Evolutionary conservation across 495 filamentous ascomycete species (phyloP).

Genomic region (Podospora conica): DNA sequence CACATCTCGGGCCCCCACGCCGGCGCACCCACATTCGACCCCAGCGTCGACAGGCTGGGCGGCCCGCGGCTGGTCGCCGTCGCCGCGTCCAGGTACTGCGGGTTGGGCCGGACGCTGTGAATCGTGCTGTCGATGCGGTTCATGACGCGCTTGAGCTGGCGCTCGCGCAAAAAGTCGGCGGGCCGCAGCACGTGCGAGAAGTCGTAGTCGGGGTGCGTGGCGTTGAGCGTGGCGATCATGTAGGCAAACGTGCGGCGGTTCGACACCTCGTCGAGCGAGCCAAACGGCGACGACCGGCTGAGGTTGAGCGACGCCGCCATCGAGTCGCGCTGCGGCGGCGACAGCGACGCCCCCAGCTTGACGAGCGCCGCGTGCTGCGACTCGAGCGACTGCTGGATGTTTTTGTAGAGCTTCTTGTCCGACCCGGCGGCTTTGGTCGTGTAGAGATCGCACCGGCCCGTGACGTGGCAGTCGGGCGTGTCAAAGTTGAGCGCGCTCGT

Average conservation of each 20-base stretch:
- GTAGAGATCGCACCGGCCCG: constrained; percentile 91
- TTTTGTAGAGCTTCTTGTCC: constrained; percentile 95
- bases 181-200: constrained; percentile 87
- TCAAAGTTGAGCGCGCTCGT: constrained; percentile 89
- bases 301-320: constrained; percentile 61
- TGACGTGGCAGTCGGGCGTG: constrained; percentile 81
- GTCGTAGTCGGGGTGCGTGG: constrained; percentile 94
- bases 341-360: constrained; percentile 72
- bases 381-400: constrained; percentile 82
- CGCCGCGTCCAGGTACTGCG: constrained; percentile 20
- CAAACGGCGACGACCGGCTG: constrained; percentile 82
- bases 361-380: constrained; percentile 82
- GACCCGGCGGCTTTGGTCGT: constrained; percentile 90
- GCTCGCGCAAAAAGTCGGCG: constrained; percentile 77
- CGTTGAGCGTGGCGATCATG: constrained; percentile 95
- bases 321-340: constrained; percentile 61
- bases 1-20: constrained; percentile 84
- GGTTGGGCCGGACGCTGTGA: constrained; percentile 67
- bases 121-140: constrained; percentile 77
- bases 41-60: background rate
- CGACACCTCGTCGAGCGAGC: constrained; percentile 74
- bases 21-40: constrained; percentile 22
- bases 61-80: background rate
- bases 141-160: constrained; percentile 69
- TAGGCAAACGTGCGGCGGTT: constrained; percentile 92